Evolutionary conservation across 2,329 filamentous ascomycete species (phyloP).

Genomic region (Alternaria atra): DNA sequence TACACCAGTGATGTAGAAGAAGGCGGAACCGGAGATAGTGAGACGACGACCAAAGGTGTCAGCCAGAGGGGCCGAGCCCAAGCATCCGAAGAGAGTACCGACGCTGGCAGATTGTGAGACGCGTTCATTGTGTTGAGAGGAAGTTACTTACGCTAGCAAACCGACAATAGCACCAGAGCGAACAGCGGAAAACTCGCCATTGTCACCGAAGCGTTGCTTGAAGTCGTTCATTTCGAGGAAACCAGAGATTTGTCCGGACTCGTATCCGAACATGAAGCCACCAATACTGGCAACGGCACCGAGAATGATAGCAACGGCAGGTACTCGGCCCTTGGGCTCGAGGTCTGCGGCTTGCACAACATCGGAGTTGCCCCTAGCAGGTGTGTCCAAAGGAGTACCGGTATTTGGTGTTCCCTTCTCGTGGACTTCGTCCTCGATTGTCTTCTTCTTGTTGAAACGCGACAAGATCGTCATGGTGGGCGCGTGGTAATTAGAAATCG

Average conservation of each 20-base stretch:
- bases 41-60: constrained; percentile 69
- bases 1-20: constrained; percentile 71
- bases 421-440: constrained; percentile 23
- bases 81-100: constrained; percentile 77
- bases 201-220: constrained; percentile 43
- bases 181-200: constrained; percentile 44
- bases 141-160: constrained; percentile 41
- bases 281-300: constrained; percentile 46
- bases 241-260: constrained; percentile 29
- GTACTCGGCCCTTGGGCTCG: constrained; percentile 35
- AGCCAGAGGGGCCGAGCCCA: constrained; percentile 66
- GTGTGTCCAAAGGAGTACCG: constrained; percentile 36
- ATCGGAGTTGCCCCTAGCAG: constrained; percentile 34
- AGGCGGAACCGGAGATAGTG: constrained; percentile 68
- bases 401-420: constrained; percentile 40
- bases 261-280: constrained; percentile 47
- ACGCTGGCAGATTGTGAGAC: constrained; percentile 49
- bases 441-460: constrained; percentile 35
- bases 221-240: constrained; percentile 50
- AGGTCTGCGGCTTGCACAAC: constrained; percentile 14
- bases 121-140: not conserved
- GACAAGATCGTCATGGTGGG: constrained; percentile 21
- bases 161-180: constrained; percentile 49
- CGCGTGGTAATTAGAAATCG: constrained; percentile 8
- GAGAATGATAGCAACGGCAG: constrained; percentile 40